Base-by-base conservation (phyloP, 108 stramenopile species). In the Nitzschia sp. region DNA sequence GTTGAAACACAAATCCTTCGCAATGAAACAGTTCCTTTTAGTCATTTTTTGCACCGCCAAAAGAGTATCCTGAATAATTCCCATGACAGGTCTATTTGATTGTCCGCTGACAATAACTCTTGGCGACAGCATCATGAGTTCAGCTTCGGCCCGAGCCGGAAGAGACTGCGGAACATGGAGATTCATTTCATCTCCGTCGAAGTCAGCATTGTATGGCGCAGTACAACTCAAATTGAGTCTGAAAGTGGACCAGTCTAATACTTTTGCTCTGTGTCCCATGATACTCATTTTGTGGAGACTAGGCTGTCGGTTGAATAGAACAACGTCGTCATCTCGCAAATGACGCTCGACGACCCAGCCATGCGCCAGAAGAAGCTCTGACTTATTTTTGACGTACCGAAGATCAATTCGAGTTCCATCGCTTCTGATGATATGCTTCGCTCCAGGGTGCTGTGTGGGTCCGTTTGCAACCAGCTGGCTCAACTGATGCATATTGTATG, bases 121-220 rank as follows among this genome's bases (percentile, higher is more conserved):
- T 21, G 97, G 90, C 69, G 91, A 93, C 74, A 96, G 86, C 99
- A 99, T 99, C 81, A 98, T 93, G 53, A 97, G 77, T 71, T 97
- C 94, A 9, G 91, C 94, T 80, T 99, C 99, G 17, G 98, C 96
- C 46, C 94, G 82, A 29, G 99, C 99, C 13, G 96, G 81, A 34
- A 99, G 74, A 46, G 88, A 86, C 84, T 99, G 98, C 3, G 98
- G 99, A 23, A 96, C 95, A 84, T 97, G 97, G 48, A 99, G 85
- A 86, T 99, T 99, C 99, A 99, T 99, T 85, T 99, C 99, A 59
- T 99, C 99, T 15, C 99, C 99, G 78, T 99, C 99, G 78, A 99
- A 99, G 82, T 99, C 99, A 52, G 99, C 99, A 80, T 99, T 99
- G 87, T 99, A 99, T 23, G 99, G 98, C 6, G 96, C 83, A 9